Conservation (phyloP, 768 basidiomycete genomes). For the Auricularia sp. region DNA sequence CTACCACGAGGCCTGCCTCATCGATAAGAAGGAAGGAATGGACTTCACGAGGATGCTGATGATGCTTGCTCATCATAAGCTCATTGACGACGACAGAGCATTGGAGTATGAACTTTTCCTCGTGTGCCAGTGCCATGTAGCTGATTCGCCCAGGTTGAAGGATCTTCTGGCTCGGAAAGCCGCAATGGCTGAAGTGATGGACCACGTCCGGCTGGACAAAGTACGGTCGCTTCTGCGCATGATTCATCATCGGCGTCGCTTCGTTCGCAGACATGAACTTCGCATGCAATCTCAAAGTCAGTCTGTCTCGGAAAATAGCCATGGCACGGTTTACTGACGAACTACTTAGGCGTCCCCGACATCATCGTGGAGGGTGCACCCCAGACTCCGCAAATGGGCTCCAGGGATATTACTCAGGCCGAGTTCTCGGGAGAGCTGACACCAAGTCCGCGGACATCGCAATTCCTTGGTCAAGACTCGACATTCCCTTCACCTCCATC, state of each 20-base stretch:
- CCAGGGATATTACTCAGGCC: not conserved
- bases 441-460: not conserved
- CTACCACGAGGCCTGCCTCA: slow-evolving; percentile 78
- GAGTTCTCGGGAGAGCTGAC: not conserved
- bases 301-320: not conserved
- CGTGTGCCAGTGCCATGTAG: not conserved
- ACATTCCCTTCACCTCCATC: slow-evolving; percentile 3
- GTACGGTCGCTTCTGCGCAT: slow-evolving; percentile 73
- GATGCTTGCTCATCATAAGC: slow-evolving; percentile 80
- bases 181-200: slow-evolving; percentile 69
- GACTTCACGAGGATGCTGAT: slow-evolving; percentile 86
- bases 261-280: slow-evolving; percentile 28
- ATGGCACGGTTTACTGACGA: not conserved
- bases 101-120: slow-evolving; percentile 49
- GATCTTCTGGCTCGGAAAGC: slow-evolving; percentile 70
- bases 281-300: slow-evolving; percentile 28
- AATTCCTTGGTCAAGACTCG: not conserved
- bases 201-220: slow-evolving; percentile 76
- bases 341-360: slow-evolving; percentile 48
- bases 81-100: slow-evolving; percentile 84
- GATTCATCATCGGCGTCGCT: slow-evolving; percentile 62
- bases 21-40: slow-evolving; percentile 68
- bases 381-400: not conserved
- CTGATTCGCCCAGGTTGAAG: slow-evolving; percentile 46
- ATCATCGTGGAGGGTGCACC: slow-evolving; percentile 46